A percentile compares a stretch with the other conserved stretches of the same genome.
phyloP scores from a whole-genome alignment of 768 basidiomycete genomes.

The Amanita rimosa region DNA sequence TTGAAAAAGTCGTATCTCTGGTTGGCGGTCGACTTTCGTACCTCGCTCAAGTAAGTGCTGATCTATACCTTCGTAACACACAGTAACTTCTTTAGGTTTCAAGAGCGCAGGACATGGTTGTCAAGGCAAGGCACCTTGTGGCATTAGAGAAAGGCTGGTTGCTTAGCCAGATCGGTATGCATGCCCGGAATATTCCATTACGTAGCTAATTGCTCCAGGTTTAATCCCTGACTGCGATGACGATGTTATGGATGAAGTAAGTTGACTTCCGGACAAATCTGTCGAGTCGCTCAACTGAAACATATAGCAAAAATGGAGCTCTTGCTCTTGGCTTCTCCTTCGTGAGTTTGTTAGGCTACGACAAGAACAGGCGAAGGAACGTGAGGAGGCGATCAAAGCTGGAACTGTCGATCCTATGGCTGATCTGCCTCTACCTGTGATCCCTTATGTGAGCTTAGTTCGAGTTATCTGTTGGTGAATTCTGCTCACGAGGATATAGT shows the following conservation, averaged over 20 bases:
- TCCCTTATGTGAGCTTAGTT: conserved; percentile 40
- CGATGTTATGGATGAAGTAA: conserved; percentile 83
- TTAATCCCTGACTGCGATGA: conserved; percentile 77
- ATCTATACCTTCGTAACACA: not conserved
- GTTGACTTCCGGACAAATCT: conserved; percentile 7
- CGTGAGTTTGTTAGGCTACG: conserved; percentile 60
- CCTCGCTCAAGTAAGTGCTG: conserved; percentile 39
- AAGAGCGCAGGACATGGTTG: conserved; percentile 47
- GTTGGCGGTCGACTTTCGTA: conserved; percentile 78
- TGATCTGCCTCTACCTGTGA: conserved; percentile 46
- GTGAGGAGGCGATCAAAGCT: conserved; percentile 25
- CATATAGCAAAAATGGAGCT: conserved; percentile 65
- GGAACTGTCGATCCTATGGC: conserved; percentile 20
- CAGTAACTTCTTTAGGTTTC: conserved; percentile 27
- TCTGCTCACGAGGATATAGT: conserved; percentile 21
- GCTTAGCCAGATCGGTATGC: conserved; percentile 57
- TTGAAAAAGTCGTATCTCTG: conserved; percentile 39
- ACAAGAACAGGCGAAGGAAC: conserved; percentile 34
- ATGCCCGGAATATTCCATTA: not conserved
- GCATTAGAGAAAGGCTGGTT: conserved; percentile 74
- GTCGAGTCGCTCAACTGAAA: not conserved
- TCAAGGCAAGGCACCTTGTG: conserved; percentile 54
- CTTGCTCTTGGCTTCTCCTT: conserved; percentile 72
- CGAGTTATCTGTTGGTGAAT: not conserved
- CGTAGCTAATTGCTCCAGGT: conserved; percentile 16